Evolutionary conservation across 2,329 filamentous ascomycete species (phyloP), one percentile per base, ranked within the genome.

Genomic region (Daldinia eschscholtzii): DNA sequence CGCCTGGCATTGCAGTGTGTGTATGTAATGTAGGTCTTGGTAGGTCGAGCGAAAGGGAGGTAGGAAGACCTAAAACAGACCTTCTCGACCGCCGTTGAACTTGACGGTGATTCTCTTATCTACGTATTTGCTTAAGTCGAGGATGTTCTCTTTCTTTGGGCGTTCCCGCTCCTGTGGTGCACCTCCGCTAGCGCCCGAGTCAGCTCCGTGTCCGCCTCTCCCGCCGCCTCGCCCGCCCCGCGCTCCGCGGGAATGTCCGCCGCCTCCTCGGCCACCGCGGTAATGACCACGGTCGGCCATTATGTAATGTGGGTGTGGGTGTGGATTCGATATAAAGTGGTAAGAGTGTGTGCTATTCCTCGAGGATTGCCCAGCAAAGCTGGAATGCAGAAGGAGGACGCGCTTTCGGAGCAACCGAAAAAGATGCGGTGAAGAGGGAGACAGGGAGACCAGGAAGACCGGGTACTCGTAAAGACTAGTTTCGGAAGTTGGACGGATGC

Each of bases 101-200:
- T 98, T 98, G 79, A 99, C 94, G 9, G 88, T 92, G 74, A 99
- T 93, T 78, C 92, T 88, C 88, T 98, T 97, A 81, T 99, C 94
- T 92, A 97, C 94, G 82, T 98, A 99, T 84, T 97, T 97, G 79
- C 87, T 89, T 76, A 99, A 82, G 79, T 99, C 95, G 23, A 99
- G 88, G 76, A 99, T 99, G 80, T 98, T 98, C 83, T 99, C 96
- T 86, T 98, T 98, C 89, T 97, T 98, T 68, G 94, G 93, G 76
- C 91, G 89, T 82, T 97, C 93, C 74, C 87, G 83, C 69, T 87
- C 83, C 67, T 86, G 81, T 64, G 82, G 80, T 20, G 57, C 33
- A 64, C 83, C 81, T 55, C 81, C 81, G 59, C 82, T 81, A n/a
- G 76, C 77, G 41, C 78, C 80, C 60, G 77, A 81, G 65, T 79